phyloP scores from a whole-genome alignment of 176 grass and related monocot species.

The Alopecurus myosuroides region DNA sequence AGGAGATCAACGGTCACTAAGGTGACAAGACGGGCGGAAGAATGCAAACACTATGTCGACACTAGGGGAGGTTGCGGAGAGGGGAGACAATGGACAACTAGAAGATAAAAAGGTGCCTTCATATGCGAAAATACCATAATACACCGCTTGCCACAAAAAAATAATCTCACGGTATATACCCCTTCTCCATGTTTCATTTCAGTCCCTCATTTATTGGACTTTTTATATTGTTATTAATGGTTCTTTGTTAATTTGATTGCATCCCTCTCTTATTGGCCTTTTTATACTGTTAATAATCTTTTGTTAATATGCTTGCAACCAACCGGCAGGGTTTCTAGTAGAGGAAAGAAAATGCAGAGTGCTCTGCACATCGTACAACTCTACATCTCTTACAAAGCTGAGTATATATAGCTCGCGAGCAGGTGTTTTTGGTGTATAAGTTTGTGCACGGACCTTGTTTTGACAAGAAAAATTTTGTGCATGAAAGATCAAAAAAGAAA shows the following conservation, averaged over 20 bases:
- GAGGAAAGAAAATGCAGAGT: not conserved
- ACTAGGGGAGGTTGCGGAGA: no score
- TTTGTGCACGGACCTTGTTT: no score
- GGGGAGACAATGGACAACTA: no score
- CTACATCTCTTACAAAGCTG: not conserved
- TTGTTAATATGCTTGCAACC: no score
- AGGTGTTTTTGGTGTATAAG: no score
- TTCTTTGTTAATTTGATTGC: no score
- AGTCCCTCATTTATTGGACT: not conserved
- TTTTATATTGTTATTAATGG: not conserved
- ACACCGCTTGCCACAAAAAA: not conserved
- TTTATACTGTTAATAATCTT: not conserved
- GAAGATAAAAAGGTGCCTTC: no score
- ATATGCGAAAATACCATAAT: not conserved
- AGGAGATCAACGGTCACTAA: no score
- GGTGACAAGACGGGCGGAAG: no score
- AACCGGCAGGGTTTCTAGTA: not conserved
- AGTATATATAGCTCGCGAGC: not conserved
- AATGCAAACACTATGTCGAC: no score
- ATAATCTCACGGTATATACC: not conserved
- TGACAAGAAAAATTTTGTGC: no score
- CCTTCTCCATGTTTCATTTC: not conserved
- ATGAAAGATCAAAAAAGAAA: no score
- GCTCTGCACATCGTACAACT: not conserved
- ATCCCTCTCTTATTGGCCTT: not conserved